Base-by-base conservation (phyloP, 208 protist genomes). In the Crithidia bombi region DNA sequence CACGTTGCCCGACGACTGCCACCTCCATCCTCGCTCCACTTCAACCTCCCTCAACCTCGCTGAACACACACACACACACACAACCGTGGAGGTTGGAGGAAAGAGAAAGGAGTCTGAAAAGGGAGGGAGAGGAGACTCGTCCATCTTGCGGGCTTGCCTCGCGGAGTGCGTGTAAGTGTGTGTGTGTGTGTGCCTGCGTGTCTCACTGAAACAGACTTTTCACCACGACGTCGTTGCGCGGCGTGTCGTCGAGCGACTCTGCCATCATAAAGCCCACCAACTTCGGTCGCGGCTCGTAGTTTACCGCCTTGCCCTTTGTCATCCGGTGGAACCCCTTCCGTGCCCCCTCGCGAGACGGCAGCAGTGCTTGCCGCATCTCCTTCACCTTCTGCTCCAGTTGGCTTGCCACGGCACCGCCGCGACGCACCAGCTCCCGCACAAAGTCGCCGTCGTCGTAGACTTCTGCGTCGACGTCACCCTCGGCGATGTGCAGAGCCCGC, bases 391-490 rank as follows among this genome's bases (percentile, higher is more conserved):
- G 73, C 61, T 91, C 71, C 41, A 95, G 69, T 49, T 82, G 79
- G 33, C 65, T 69, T 21, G 85, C 79, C 61, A 83, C 73, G 14
- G 59, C 62, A 17, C 88, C 91, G 26, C 86, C 83, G 52, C 86
- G 88, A 30, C 74, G 77, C 61, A 94, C 88, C 54, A 93, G 69
- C 58, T 96, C 91, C 2, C 86, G 83, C 43, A 94, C 38, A 56
- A 94, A 96, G 38, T 94, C 88, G 1, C 69, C 76, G 75, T 96
- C 91, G 33, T 96, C 82, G 58, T 88, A 94, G 26, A 96, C 76
- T 62, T 96, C 91, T 5, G 73, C 77, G 64, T 96, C 91, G 15
- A 88, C 73, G 65, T 96, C 88, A 14, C 91, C 91, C 14, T 86
- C 86, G 14, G 86, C 84, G 21, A 96, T 87, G 49, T 75, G 75